Evolutionary conservation across 805 yeast species (phyloP).

Genomic region (Saccharomycopsis sp.): DNA sequence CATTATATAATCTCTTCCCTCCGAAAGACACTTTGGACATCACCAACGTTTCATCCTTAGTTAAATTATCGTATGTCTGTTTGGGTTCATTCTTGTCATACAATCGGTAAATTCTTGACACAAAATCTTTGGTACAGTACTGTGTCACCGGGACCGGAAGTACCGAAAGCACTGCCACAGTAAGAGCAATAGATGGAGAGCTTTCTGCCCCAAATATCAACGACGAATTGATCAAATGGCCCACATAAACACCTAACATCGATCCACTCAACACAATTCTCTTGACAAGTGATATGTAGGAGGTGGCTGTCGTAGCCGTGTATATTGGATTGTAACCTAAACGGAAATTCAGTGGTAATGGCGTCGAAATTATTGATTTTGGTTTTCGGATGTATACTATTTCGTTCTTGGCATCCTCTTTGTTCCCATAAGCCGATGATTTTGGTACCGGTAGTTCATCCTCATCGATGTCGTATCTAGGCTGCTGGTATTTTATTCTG

Average conservation of each 20-base stretch:
- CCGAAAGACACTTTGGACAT: constrained; percentile 61
- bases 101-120: constrained; percentile 62
- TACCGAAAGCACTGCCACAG: constrained; percentile 38
- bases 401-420: constrained; percentile 16
- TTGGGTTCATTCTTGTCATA: constrained; percentile 52
- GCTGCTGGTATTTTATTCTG: background rate
- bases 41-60: constrained; percentile 55
- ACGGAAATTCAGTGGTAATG: constrained; percentile 46
- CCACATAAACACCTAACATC: constrained; percentile 52
- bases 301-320: constrained; percentile 49
- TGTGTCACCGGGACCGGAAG: constrained; percentile 53
- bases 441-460: constrained; percentile 11
- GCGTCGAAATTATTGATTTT: constrained; percentile 34
- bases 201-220: constrained; percentile 43
- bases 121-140: constrained; percentile 58
- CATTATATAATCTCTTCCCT: constrained; percentile 61
- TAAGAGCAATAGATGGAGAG: constrained; percentile 26
- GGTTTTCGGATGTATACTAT: constrained; percentile 35
- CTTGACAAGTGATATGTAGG: constrained; percentile 56
- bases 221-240: constrained; percentile 51
- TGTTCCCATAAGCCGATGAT: constrained; percentile 20
- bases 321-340: constrained; percentile 58
- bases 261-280: constrained; percentile 57
- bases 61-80: constrained; percentile 58
- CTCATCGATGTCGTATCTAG: constrained; percentile 4